Base-by-base conservation (phyloP, 345 rosid genomes). In the Hibiscus trionum region DNA sequence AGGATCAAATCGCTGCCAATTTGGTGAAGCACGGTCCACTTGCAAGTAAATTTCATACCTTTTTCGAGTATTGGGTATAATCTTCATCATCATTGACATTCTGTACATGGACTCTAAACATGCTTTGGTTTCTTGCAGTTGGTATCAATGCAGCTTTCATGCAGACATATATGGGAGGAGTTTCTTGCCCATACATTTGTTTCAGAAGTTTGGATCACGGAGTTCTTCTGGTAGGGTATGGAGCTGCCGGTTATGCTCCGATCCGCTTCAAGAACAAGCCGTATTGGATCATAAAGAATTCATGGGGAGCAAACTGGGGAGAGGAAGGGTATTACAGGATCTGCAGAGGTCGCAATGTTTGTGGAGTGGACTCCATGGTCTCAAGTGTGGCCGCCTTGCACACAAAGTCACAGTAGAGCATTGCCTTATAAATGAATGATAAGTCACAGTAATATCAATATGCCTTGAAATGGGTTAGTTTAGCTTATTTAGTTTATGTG, bases 311-410 rank as follows among this genome's bases (percentile, higher is more conserved):
- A 14, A 83, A 44, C 77, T 96, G 99, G 98, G 99, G 99, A 0
- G 99, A 96, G 83, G 76, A 77, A 3, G 98, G 98, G n/a, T 21
- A 21, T 21, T 21, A 21, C 24, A 21, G 24, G 24, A 21, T 21
- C 24, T 21, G 24, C 24, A 21, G 82, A 72, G 97, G 97, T 4
- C 87, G 84, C 74, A 88, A 96, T 42, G 69, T 93, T 2, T 93
- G 99, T 70, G 98, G 99, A 19, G 90, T 93, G 8, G 99, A 93
- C 69, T 88, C 97, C 44, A 91, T 96, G 98, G 99, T 96, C 50
- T 96, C 99, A 7, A 85, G 88, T 11, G 99, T 93, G 56, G 88
- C 97, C 64, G 90, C 98, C 1, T 72, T 88, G 69, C 82, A 78
- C 1, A 79, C 61, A 3, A 3, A 79, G 11, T 16, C 88, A 19